A percentile compares a stretch with the other conserved stretches of the same genome.
phyloP scores from a whole-genome alignment of 2,329 filamentous ascomycete species.

The Fusarium sp. region DNA sequence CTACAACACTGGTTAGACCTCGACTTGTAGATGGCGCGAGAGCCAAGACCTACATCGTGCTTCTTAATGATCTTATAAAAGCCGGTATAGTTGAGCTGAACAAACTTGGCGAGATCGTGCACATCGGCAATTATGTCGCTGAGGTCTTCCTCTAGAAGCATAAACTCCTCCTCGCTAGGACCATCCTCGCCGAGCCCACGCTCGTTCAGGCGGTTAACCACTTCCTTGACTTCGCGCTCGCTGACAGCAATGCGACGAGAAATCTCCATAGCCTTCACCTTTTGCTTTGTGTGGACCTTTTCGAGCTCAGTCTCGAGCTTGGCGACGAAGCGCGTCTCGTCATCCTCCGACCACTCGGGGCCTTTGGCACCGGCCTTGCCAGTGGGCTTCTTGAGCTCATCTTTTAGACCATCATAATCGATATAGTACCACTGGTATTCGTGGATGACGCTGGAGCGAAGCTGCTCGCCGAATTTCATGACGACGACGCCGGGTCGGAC shows the following conservation, averaged over 20 bases:
- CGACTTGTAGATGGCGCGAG: neutral
- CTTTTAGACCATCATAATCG: slow-evolving; percentile 93
- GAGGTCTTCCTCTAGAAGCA: slow-evolving; percentile 90
- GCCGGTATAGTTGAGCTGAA: slow-evolving; percentile 97
- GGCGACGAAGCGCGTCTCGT: slow-evolving; percentile 88
- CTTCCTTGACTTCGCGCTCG: slow-evolving; percentile 89
- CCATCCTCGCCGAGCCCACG: slow-evolving; percentile 64
- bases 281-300: slow-evolving; percentile 97
- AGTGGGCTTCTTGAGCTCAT: slow-evolving; percentile 79
- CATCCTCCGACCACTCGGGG: slow-evolving; percentile 85
- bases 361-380: slow-evolving; percentile 57
- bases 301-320: slow-evolving; percentile 92
- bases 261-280: slow-evolving; percentile 96
- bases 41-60: slow-evolving; percentile 75
- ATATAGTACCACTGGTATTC: slow-evolving; percentile 99
- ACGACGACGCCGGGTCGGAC: slow-evolving; percentile 63
- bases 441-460: slow-evolving; percentile 93
- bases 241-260: slow-evolving; percentile 86
- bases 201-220: slow-evolving; percentile 77
- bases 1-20: slow-evolving; percentile 56
- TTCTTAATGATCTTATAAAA: slow-evolving; percentile 99
- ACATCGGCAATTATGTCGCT: slow-evolving; percentile 99
- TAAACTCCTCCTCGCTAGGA: slow-evolving; percentile 90
- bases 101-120: slow-evolving; percentile 97
- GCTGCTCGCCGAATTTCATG: slow-evolving; percentile 94